Evolutionary conservation across 2,329 filamentous ascomycete species (phyloP), one percentile per base, ranked within the genome.

Genomic region (Beauveria sp.): DNA sequence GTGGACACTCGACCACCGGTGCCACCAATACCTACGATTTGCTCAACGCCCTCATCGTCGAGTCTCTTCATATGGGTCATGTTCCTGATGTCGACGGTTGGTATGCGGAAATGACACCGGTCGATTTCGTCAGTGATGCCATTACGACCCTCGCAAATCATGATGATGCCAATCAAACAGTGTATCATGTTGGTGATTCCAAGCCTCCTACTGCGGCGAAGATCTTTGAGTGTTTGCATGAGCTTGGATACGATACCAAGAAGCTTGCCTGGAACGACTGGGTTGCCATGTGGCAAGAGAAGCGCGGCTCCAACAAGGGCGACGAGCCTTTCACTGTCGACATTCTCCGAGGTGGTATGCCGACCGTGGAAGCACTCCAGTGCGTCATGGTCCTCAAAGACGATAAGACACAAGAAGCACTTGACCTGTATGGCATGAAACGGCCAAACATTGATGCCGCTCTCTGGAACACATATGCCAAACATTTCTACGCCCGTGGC

Each of bases 31-130:
- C 88, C 0, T 92, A 86, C 76, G 90, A 93, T 79, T 75, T 93
- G 22, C 76, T 93, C 51, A 90, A 87, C 57, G 89, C 90, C 0
- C 71, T 93, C 61, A 80, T 92, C 28, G 87, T 92, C 1, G 90
- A 92, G 70, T 92, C 89, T 0, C 79, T 92, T 43, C 85, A 88
- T 57, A 79, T 92, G 3, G 89, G 89, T 6, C 82, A 83, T 65
- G 83, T 83, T 1, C 89, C 90, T 0, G 80, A 89, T 58, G 85
- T 92, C 4, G 80, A 87, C 55, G 85, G 85, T 47, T 93, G 90
- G 90, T 84, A 86, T 55, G 83, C 88, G 1, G 90, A 93, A 74
- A 92, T 92, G 89, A 92, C 90, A 0, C 89, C 90, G 0, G 90
- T 91, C 16, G 89, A 93, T 72, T 92, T 90, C 67, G 88, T 92